These are phyloP conservation scores for Phanerochaete sordida DNA, from an alignment of 768 basidiomycete species.

Conservation along the genomic window DNA sequence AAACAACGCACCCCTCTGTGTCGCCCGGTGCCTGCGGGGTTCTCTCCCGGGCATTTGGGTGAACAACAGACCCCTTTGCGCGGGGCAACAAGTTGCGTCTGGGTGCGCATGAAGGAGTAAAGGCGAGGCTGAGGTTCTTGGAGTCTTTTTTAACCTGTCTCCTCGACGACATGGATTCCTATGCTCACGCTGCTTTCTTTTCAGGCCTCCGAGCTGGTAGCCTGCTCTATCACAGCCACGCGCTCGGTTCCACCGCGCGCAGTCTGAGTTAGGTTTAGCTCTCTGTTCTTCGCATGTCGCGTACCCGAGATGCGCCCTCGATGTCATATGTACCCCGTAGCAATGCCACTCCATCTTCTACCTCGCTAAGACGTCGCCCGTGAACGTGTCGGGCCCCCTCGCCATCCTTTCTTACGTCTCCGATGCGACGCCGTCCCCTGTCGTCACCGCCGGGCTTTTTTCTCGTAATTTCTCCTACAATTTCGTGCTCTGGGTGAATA, in stretches of 20 bases:
- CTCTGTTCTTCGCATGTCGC: background rate
- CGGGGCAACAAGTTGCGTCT: conserved; percentile 23
- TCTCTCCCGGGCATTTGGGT: background rate
- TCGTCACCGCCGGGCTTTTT: background rate
- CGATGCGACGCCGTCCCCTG: background rate
- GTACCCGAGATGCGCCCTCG: background rate
- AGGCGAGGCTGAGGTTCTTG: conserved; percentile 81
- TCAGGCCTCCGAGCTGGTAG: background rate
- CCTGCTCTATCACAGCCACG: background rate
- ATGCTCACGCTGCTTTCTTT: background rate
- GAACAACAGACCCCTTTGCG: background rate
- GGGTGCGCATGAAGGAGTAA: conserved; percentile 77
- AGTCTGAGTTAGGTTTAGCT: background rate
- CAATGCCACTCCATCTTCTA: background rate
- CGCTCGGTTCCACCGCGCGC: background rate
- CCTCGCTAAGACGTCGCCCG: background rate
- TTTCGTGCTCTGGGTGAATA: background rate
- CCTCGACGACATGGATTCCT: background rate
- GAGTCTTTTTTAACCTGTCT: background rate
- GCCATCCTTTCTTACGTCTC: background rate
- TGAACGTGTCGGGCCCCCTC: too few species aligned
- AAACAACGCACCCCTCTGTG: conserved; percentile 70
- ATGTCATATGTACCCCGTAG: background rate
- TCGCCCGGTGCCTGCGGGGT: conserved; percentile 28
- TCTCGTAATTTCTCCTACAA: background rate